These are phyloP conservation scores for Lentinus tigrinus DNA, from an alignment of 768 basidiomycete genomes.

Conservation along the genomic window DNA sequence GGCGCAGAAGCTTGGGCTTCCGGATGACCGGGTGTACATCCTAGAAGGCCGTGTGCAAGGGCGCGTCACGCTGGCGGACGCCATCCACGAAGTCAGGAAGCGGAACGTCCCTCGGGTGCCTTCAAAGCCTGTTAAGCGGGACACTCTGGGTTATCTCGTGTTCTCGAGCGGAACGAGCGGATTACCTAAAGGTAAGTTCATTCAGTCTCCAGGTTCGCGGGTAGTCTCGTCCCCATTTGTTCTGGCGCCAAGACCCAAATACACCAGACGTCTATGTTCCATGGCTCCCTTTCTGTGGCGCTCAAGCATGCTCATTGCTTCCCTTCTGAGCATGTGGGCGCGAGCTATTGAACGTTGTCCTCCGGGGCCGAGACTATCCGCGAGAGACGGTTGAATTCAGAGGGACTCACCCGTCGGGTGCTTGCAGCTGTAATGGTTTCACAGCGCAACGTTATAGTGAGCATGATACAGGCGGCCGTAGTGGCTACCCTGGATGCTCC, in stretches of 20 bases:
- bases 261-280: no score
- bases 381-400: no score
- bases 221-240: no score
- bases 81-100: conserved; percentile 40
- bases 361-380: no score
- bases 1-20: conserved; percentile 32
- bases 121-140: conserved; percentile 43
- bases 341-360: no score
- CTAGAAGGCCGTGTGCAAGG: conserved; percentile 44
- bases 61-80: conserved; percentile 41
- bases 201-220: background rate
- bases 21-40: conserved; percentile 46
- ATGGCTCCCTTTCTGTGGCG: no score
- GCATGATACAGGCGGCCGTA: conserved; percentile 14
- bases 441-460: conserved; percentile 21
- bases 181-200: conserved; percentile 60
- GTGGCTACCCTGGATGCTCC: background rate
- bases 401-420: background rate
- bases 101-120: conserved; percentile 40
- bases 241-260: no score
- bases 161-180: conserved; percentile 83
- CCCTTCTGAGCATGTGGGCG: no score
- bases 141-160: conserved; percentile 66
- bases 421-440: conserved; percentile 30
- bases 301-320: no score